Conservation (phyloP, 257 asterid species). For the Nicotiana otophora region DNA sequence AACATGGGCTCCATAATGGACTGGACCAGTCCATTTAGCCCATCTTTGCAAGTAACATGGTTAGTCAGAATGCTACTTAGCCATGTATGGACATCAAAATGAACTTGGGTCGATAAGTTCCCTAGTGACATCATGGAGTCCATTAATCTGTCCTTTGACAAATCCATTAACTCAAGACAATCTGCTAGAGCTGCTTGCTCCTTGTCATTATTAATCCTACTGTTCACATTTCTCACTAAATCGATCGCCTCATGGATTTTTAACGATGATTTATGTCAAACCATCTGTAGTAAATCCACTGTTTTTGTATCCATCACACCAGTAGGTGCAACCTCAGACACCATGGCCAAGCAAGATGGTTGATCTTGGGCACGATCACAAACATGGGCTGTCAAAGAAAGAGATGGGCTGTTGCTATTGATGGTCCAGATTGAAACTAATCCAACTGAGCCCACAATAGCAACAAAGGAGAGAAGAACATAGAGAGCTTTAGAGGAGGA, state of each 20-base stretch:
- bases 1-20: constrained; percentile 15
- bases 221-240: background rate
- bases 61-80: constrained; percentile 25
- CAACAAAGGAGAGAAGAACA: constrained; percentile 1
- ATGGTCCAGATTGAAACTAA: constrained; percentile 2
- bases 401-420: background rate
- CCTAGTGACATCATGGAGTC: constrained; percentile 24
- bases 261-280: constrained; percentile 3
- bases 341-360: constrained; percentile 5
- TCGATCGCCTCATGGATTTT: constrained; percentile 7
- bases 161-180: constrained; percentile 28
- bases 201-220: constrained; percentile 6
- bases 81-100: constrained; percentile 25
- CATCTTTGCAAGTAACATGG: constrained; percentile 27
- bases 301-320: background rate
- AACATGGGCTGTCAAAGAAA: background rate
- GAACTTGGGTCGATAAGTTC: constrained; percentile 8
- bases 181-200: constrained; percentile 18
- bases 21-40: constrained; percentile 5
- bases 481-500: background rate
- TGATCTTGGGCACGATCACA: constrained; percentile 20
- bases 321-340: constrained; percentile 12
- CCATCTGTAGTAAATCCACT: background rate
- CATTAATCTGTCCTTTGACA: constrained; percentile 19
- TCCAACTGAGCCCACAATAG: background rate